Percentiles rank a stretch among this genome's conserved stretches.
Conservation (phyloP, 2,329 filamentous ascomycete genomes). For the Exophiala sideris region DNA sequence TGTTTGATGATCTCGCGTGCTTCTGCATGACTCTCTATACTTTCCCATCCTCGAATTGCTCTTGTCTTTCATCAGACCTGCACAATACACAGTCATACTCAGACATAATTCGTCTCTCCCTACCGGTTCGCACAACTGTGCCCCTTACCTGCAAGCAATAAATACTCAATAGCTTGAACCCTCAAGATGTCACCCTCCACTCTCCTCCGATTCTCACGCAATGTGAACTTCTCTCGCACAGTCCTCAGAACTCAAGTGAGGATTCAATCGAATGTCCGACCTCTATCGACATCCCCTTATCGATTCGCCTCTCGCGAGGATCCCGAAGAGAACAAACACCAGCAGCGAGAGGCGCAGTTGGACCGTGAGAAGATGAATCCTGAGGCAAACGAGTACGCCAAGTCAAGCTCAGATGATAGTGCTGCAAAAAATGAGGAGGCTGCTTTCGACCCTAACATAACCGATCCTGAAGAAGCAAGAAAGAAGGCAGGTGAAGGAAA, state of each 20-base stretch:
- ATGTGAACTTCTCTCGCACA: neutral
- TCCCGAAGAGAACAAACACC: conserved; percentile 14
- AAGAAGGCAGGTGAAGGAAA: conserved; percentile 40
- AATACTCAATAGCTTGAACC: neutral
- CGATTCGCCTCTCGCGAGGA: conserved; percentile 9
- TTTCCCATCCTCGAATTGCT: too few relatives aligned
- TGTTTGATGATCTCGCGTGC: too few relatives aligned
- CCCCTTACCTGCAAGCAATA: neutral
- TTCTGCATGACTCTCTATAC: too few relatives aligned
- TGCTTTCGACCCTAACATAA: conserved; percentile 67
- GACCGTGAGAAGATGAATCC: conserved; percentile 64
- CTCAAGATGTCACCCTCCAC: neutral
- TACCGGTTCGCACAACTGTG: neutral
- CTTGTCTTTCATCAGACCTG: neutral
- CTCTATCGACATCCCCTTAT: conserved; percentile 10
- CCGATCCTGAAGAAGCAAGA: conserved; percentile 62
- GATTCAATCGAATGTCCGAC: neutral
- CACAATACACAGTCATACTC: too few relatives aligned
- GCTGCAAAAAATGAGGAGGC: conserved; percentile 55
- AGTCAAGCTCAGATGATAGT: conserved; percentile 63
- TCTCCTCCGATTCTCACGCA: neutral
- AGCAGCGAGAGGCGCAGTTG: conserved; percentile 20
- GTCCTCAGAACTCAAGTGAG: conserved; percentile 1
- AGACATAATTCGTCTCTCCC: too few relatives aligned
- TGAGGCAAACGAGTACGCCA: conserved; percentile 63